phyloP scores from a whole-genome alignment of 805 yeast species.

The Metschnikowia arizonensis region DNA sequence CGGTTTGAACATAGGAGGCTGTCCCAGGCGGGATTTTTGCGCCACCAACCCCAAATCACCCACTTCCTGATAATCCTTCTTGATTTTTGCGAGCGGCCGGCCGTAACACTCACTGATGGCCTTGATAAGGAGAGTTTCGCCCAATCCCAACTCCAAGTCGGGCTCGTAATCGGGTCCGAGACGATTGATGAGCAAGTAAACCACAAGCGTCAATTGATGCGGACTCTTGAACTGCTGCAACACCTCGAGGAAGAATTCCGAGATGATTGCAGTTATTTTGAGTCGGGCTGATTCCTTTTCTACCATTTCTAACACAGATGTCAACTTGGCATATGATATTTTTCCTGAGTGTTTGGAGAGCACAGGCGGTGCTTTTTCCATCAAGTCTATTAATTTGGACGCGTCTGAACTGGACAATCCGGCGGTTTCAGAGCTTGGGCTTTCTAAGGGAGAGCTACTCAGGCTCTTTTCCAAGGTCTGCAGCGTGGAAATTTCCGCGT shows the following conservation, averaged over 20 bases:
- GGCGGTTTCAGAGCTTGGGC: neutral
- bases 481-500: neutral
- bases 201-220: slow-evolving; percentile 59
- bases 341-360: slow-evolving; percentile 10
- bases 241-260: slow-evolving; percentile 67
- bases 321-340: slow-evolving; percentile 40
- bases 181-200: slow-evolving; percentile 82
- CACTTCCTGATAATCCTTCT: slow-evolving; percentile 64
- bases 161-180: slow-evolving; percentile 92
- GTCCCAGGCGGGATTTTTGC: slow-evolving; percentile 72
- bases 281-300: slow-evolving; percentile 81
- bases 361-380: slow-evolving; percentile 12
- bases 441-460: neutral
- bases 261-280: slow-evolving; percentile 70
- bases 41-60: slow-evolving; percentile 95
- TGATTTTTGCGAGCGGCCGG: slow-evolving; percentile 64
- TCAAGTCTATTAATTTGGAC: slow-evolving; percentile 11
- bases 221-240: slow-evolving; percentile 40
- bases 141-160: slow-evolving; percentile 88
- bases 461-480: neutral
- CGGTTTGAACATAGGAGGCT: slow-evolving; percentile 92
- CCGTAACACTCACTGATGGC: slow-evolving; percentile 92
- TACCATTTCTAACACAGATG: slow-evolving; percentile 68
- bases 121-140: slow-evolving; percentile 83
- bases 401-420: slow-evolving; percentile 7